Evolutionary conservation across 352 stramenopile species (phyloP).

Genomic region (Albugo laibachii): DNA sequence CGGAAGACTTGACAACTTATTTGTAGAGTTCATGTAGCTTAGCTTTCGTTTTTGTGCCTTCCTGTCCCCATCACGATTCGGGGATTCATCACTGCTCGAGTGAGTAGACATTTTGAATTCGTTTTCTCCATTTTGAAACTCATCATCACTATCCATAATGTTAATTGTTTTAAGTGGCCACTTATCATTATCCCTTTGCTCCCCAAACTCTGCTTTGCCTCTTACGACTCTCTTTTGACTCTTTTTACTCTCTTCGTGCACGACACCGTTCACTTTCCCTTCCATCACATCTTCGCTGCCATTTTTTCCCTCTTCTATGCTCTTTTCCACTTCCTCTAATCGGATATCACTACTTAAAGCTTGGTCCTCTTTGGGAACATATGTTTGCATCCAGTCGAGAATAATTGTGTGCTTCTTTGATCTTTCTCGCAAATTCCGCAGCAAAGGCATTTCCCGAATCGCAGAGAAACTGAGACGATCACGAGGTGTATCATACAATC

Average conservation of each 20-base stretch:
- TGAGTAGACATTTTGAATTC: too few species aligned
- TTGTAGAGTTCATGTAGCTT: too few species aligned
- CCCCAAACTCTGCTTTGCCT: neutral
- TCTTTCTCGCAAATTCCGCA: slow-evolving; percentile 26
- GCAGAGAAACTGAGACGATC: slow-evolving; percentile 41
- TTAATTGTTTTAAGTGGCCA: too few species aligned
- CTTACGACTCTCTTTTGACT: slow-evolving; percentile 11
- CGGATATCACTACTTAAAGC: slow-evolving; percentile 25
- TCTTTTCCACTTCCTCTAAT: slow-evolving; percentile 9
- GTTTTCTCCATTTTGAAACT: too few species aligned
- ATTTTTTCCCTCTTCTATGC: slow-evolving; percentile 4
- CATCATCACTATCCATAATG: too few species aligned
- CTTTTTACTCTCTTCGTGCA: slow-evolving; percentile 8
- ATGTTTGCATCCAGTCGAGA: slow-evolving; percentile 57
- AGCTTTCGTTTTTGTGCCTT: too few species aligned
- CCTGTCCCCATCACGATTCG: too few species aligned
- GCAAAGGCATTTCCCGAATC: slow-evolving; percentile 26
- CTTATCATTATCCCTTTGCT: slow-evolving; percentile 1
- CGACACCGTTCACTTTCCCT: slow-evolving; percentile 18
- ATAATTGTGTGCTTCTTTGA: slow-evolving; percentile 45
- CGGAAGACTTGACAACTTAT: slow-evolving; percentile 17
- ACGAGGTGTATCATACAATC: slow-evolving; percentile 51
- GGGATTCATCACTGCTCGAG: too few species aligned
- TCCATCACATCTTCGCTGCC: slow-evolving; percentile 17
- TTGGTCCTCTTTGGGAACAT: slow-evolving; percentile 28